phyloP scores from a whole-genome alignment of 768 basidiomycete species.

The Lactarius trivialis region DNA sequence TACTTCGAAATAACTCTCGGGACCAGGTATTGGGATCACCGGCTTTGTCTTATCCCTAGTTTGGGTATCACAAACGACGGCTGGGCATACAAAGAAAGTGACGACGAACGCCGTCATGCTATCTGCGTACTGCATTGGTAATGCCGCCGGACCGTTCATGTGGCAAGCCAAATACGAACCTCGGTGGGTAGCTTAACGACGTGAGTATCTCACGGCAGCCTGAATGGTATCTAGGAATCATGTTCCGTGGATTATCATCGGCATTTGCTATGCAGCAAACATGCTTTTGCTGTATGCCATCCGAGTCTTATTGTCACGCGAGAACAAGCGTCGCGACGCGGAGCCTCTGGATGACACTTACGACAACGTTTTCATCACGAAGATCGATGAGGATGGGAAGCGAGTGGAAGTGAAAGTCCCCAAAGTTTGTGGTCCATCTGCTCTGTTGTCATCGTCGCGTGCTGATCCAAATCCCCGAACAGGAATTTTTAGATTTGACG shows the following conservation, averaged over 20 bases:
- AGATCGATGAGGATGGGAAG: slow-evolving; percentile 43
- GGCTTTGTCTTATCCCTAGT: slow-evolving; percentile 55
- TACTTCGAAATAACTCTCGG: background rate
- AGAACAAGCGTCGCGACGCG: slow-evolving; percentile 59
- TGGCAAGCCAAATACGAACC: slow-evolving; percentile 65
- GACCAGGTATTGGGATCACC: slow-evolving; percentile 42
- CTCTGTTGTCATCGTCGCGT: background rate
- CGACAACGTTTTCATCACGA: slow-evolving; percentile 58
- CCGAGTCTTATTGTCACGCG: slow-evolving; percentile 45
- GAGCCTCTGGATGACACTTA: slow-evolving; percentile 41
- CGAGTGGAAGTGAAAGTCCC: slow-evolving; percentile 51
- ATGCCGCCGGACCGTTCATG: slow-evolving; percentile 68
- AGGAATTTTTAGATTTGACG: slow-evolving; percentile 71
- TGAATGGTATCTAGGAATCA: slow-evolving; percentile 42
- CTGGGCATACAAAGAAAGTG: slow-evolving; percentile 67
- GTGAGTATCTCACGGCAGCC: background rate
- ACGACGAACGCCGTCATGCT: slow-evolving; percentile 70
- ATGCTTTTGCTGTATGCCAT: slow-evolving; percentile 44
- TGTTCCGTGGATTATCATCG: slow-evolving; percentile 73
- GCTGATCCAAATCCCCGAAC: background rate
- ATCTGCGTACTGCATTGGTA: slow-evolving; percentile 62
- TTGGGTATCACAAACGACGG: slow-evolving; percentile 59
- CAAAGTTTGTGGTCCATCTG: slow-evolving; percentile 41
- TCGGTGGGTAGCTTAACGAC: slow-evolving; percentile 36
- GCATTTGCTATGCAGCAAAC: slow-evolving; percentile 51